These are phyloP conservation scores for Starmerella roubikii DNA, from an alignment of 805 yeast species.

Conservation along the genomic window DNA sequence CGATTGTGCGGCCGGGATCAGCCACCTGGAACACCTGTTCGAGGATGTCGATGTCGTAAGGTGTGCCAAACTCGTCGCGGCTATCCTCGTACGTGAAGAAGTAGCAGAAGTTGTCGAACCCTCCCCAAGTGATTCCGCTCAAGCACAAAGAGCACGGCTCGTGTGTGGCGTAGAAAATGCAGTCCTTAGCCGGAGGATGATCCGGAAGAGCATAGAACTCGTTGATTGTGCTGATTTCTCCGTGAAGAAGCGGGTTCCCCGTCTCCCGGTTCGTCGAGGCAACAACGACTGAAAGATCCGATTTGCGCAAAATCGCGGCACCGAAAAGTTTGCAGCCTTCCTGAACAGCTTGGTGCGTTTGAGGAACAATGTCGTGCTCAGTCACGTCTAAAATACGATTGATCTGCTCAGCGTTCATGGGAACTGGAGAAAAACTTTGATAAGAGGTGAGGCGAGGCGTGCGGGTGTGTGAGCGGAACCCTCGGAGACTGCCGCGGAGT, in stretches of 20 bases:
- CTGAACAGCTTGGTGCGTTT: conserved; percentile 12
- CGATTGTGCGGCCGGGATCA: conserved; percentile 9
- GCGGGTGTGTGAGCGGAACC: no score
- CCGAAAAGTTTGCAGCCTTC: conserved; percentile 18
- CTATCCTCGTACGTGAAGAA: conserved; percentile 18
- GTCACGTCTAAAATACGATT: conserved; percentile 15
- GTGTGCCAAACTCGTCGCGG: conserved; percentile 11
- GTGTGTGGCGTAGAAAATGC: conserved; percentile 19
- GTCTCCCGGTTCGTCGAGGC: conserved; percentile 17
- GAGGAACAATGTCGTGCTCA: conserved; percentile 15
- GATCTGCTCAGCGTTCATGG: background rate
- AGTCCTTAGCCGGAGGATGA: conserved; percentile 15
- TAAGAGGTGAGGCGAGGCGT: no score
- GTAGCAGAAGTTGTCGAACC: conserved; percentile 19
- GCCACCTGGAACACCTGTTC: conserved; percentile 13
- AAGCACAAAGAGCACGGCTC: conserved; percentile 21
- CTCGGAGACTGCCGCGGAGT: no score
- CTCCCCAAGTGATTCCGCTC: conserved; percentile 19
- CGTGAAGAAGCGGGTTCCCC: conserved; percentile 18
- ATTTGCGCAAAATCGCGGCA: conserved; percentile 17
- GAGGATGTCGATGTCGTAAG: conserved; percentile 17
- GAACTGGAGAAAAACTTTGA: no score
- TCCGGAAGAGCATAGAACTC: conserved; percentile 11
- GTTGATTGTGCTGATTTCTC: conserved; percentile 16
- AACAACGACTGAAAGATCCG: conserved; percentile 14